Conservation (phyloP, 495 filamentous ascomycete species). For the Trichoderma asperelloides region DNA sequence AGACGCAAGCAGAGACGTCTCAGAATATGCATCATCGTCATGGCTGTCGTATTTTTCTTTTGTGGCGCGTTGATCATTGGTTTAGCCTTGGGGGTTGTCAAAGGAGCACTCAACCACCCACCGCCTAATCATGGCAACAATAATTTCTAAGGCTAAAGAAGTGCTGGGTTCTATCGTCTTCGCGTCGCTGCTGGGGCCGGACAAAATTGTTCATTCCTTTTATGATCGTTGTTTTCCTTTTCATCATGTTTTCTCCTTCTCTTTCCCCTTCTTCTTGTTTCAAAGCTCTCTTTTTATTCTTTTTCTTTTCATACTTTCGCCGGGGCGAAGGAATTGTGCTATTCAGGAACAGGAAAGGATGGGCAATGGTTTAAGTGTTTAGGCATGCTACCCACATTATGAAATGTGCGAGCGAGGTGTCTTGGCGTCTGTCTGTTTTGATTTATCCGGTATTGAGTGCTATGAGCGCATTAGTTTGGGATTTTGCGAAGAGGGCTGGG, state of each 20-base stretch:
- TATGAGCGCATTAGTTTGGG: neutral
- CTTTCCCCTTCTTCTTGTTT: neutral
- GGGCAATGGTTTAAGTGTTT: neutral
- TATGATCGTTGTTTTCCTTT: neutral
- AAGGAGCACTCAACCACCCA: neutral
- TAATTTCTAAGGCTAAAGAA: neutral
- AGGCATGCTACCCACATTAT: neutral
- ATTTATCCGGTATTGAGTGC: neutral
- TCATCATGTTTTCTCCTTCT: neutral
- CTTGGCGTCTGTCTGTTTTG: neutral
- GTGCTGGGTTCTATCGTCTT: neutral
- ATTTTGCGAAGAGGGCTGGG: neutral
- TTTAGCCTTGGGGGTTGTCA: neutral
- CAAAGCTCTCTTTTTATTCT: neutral
- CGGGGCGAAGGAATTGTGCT: neutral
- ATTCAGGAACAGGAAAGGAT: neutral
- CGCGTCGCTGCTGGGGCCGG: neutral
- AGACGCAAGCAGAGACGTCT: neutral
- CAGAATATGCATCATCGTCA: neutral
- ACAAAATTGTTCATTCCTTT: neutral
- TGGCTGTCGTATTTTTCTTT: neutral
- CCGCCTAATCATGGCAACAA: neutral
- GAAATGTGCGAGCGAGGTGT: neutral
- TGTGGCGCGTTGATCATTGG: neutral
- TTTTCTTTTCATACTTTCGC: neutral